Evolutionary conservation across 2,329 filamentous ascomycete species (phyloP).

Genomic region (Corynespora cassiicola): DNA sequence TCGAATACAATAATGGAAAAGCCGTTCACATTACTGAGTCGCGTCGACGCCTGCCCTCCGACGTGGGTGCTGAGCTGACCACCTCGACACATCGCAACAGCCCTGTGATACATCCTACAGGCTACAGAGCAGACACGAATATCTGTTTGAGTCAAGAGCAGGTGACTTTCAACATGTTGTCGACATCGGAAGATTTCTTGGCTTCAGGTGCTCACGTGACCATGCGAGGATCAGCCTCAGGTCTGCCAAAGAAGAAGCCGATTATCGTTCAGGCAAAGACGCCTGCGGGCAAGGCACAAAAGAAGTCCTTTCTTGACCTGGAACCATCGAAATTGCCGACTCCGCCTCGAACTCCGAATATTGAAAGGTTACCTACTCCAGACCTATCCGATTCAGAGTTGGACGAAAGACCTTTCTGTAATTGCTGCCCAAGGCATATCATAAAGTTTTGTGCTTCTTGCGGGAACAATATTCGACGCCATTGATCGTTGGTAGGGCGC

Average conservation of each 20-base stretch:
- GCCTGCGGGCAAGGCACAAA: slow-evolving; percentile 1
- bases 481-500: slow-evolving; percentile 3
- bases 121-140: neutral
- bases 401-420: slow-evolving; percentile 37
- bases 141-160: neutral
- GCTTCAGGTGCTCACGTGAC: slow-evolving; percentile 17
- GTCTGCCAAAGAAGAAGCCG: slow-evolving; percentile 17
- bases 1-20: slow-evolving; percentile 30
- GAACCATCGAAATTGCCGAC: slow-evolving; percentile 8
- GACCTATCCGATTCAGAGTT: slow-evolving; percentile 39
- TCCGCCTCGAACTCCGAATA: slow-evolving; percentile 40
- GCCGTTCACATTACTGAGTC: slow-evolving; percentile 30
- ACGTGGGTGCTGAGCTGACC: slow-evolving; percentile 6
- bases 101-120: slow-evolving; percentile 11
- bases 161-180: slow-evolving; percentile 1
- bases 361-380: slow-evolving; percentile 38
- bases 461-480: slow-evolving; percentile 10
- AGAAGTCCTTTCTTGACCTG: neutral
- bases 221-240: neutral
- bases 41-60: slow-evolving; percentile 27
- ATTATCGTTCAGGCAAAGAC: slow-evolving; percentile 19
- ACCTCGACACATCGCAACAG: slow-evolving; percentile 5
- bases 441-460: slow-evolving; percentile 27
- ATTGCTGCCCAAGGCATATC: slow-evolving; percentile 28
- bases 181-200: neutral